Evolutionary conservation across 305 asterid species (phyloP).

Genomic region (Fraxinus platypoda): DNA sequence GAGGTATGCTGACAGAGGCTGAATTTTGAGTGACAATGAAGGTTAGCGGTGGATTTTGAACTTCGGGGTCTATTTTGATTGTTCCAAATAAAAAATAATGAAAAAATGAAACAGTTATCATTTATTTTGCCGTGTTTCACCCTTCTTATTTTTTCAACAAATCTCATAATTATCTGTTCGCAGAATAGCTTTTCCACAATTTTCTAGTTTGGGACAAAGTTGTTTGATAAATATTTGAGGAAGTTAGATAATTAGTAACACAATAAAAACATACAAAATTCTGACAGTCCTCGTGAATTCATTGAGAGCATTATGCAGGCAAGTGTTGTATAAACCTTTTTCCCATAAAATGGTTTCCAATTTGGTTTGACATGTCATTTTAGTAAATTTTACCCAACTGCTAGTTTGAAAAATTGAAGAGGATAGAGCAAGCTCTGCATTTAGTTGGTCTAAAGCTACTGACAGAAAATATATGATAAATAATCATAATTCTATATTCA

Average conservation of each 20-base stretch:
- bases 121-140: background rate
- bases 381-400: background rate
- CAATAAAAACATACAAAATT: background rate
- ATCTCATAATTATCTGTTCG: background rate
- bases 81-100: constrained; percentile 5
- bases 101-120: background rate
- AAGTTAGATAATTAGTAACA: background rate
- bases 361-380: constrained; percentile 11
- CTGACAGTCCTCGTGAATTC: background rate
- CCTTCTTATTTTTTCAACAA: background rate
- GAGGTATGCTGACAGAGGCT: constrained; percentile 75
- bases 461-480: constrained; percentile 9
- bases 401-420: background rate
- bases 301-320: background rate
- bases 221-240: background rate
- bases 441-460: constrained; percentile 15
- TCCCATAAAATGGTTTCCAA: background rate
- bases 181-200: background rate
- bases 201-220: background rate
- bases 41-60: constrained; percentile 51
- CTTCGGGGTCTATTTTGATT: constrained; percentile 4
- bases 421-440: background rate
- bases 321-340: background rate
- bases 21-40: constrained; percentile 96
- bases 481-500: constrained; percentile 28